These are phyloP conservation scores for Friedmanniomyces endolithicus DNA, from an alignment of 495 filamentous ascomycete genomes.

Conservation along the genomic window DNA sequence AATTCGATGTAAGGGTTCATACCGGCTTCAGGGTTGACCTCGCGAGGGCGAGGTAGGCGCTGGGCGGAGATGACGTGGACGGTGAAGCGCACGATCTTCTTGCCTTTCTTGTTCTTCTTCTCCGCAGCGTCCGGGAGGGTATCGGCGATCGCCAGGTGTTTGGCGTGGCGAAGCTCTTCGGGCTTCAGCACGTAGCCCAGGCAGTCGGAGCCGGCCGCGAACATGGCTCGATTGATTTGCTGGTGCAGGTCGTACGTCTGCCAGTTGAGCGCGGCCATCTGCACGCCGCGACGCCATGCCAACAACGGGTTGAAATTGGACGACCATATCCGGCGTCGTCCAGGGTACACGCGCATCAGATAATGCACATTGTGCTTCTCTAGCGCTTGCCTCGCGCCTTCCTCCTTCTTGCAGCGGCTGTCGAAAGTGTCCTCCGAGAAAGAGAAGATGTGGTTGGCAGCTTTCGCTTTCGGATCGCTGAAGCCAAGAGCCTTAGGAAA, in stretches of 20 bases:
- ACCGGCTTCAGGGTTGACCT: slow-evolving; percentile 52
- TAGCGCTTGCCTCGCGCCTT: slow-evolving; percentile 58
- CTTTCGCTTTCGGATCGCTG: slow-evolving; percentile 59
- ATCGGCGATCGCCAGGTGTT: slow-evolving; percentile 27
- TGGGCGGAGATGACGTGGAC: slow-evolving; percentile 89
- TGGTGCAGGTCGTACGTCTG: slow-evolving; percentile 91
- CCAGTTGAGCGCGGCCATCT: slow-evolving; percentile 97
- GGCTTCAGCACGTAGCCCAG: slow-evolving; percentile 92
- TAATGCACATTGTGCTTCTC: slow-evolving; percentile 82
- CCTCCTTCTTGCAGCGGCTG: slow-evolving; percentile 57
- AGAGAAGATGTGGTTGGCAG: slow-evolving; percentile 85
- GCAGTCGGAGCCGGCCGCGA: slow-evolving; percentile 76
- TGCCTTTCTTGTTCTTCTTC: slow-evolving; percentile 45
- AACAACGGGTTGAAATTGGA: slow-evolving; percentile 85
- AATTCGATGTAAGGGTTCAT: slow-evolving; percentile 91
- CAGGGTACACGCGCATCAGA: slow-evolving; percentile 88
- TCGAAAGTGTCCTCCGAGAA: slow-evolving; percentile 78
- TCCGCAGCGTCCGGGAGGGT: slow-evolving; percentile 23
- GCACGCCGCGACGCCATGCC: slow-evolving; percentile 89
- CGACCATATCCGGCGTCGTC: slow-evolving; percentile 62
- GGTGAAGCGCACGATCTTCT: slow-evolving; percentile 67
- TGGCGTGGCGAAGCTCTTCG: slow-evolving; percentile 56
- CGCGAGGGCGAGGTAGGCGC: slow-evolving; percentile 73
- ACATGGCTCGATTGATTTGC: slow-evolving; percentile 97
- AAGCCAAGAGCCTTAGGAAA: slow-evolving; percentile 59